Evolutionary conservation across 2,329 filamentous ascomycete genomes (phyloP), one percentile per base, ranked within the genome.

Genomic region (Alternaria longipes): DNA sequence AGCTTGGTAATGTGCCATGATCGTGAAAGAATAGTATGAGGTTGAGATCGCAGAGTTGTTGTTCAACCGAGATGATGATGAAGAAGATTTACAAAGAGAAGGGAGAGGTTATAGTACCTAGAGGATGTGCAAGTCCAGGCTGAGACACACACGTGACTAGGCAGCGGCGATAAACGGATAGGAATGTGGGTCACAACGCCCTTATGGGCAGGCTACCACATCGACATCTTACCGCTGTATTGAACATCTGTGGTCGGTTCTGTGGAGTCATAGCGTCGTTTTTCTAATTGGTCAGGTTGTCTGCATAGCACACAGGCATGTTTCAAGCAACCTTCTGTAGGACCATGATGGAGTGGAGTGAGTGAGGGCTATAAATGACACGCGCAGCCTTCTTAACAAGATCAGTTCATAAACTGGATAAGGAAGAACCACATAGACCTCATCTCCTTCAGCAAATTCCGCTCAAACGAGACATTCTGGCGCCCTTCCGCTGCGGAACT

Each of bases 71-170:
- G 18, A 34, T 9, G 16, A 12, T 34, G 30, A 49, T 8, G 20
- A 1, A 34, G 18, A 18, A 24, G 7, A 34, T 36, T 22, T n/a
- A 11, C 9, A 22, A 49, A 14, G 16, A 28, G 46, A 49, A 11
- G 26, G 18, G 32, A 36, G 18, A 49, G 12, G 30, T 36, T 24
- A 36, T 49, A 36, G 28, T 6, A 36, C 32, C 32, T 16, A 36
- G 32, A 36, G 20, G 5, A 40, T 28, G n/a, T 20, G 45, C 28
- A 1, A 32, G 30, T 36, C 45, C 46, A 20, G 30, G 46, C 46
- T n/a, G 7, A 49, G 4, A 22, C 46, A 22, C 32, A 20, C 46
- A 49, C 46, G 46, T 49, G 46, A 49, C 46, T 49, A 36, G 46
- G 46, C 46, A 49, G 30, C 20, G 40, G 16, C 46, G 30, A n/a